Evolutionary conservation across 169 alveolate genomes (phyloP), one percentile per base, ranked within the genome.

Genomic region (Plasmodium malariae): DNA sequence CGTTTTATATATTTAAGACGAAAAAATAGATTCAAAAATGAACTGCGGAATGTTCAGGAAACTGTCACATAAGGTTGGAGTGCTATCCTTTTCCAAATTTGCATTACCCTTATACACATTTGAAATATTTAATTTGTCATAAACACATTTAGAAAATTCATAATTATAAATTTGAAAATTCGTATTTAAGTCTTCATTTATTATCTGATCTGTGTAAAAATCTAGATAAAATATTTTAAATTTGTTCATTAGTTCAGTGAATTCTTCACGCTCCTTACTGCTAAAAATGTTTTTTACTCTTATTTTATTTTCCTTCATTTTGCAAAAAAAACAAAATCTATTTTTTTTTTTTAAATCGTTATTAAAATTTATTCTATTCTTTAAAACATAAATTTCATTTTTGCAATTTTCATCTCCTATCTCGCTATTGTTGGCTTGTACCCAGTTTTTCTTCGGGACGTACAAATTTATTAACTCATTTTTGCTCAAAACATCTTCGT

Each of bases 301-400:
- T 37, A 49, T 59, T n/a, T 54, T 49, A 21, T 60, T 63, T 49
- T 86, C 87, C 36, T 86, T 68, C 72, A 59, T 60, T 59, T 72
- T 86, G 51, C 92, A 86, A 48, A 54, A 86, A 69, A 86, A 86
- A 69, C 34, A 69, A 54, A 86, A 86, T 63, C 92, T 55, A 43
- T 86, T 28, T 62, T 32, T 86, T 32, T 86, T 86, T 72, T 86
- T 86, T 60, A 86, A 69, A 26, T 86, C 92, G 32, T 86, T 86
- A 57, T 80, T 80, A 86, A 86, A 86, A 28, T 54, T 70, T 24
- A 86, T 55, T 86, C 45, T 69, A 21, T 45, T 86, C 45, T 69
- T 86, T 48, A 86, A 60, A 1, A 9, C 74, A 72, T 37, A 69
- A 30, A 57, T 86, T n/a, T 67, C 72, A 19, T 83, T 65, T 40